A percentile compares a stretch with the other conserved stretches of the same genome.
Evolutionary conservation across 31 red algal species (phyloP).

Genomic region (Endocladia muricata): DNA sequence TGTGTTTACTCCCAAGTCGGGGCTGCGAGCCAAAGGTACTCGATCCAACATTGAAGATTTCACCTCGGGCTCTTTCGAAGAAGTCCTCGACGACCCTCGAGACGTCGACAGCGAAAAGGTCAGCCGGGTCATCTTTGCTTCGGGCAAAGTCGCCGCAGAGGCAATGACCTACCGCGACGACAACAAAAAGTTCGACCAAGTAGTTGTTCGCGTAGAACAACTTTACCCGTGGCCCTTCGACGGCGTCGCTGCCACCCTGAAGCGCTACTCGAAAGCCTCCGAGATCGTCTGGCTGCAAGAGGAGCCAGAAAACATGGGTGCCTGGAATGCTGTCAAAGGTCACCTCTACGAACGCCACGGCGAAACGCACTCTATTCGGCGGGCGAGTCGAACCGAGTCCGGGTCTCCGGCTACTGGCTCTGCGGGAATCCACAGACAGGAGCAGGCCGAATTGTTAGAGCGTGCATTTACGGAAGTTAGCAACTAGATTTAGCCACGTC

Average conservation of each 20-base stretch:
- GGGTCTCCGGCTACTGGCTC: background rate
- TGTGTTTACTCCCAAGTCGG: conserved; percentile 58
- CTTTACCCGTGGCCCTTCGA: background rate
- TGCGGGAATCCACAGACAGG: background rate
- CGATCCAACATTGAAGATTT: background rate
- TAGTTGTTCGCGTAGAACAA: background rate
- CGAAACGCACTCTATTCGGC: background rate
- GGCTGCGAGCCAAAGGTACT: background rate
- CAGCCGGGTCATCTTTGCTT: background rate
- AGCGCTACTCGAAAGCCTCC: background rate
- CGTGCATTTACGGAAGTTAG: background rate
- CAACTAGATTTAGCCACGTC: background rate
- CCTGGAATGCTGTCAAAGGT: background rate
- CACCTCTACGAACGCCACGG: background rate
- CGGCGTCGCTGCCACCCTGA: background rate
- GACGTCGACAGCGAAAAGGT: background rate
- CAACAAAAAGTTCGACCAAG: background rate
- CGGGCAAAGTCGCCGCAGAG: background rate
- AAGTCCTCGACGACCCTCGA: background rate
- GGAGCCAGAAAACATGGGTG: conserved; percentile 2
- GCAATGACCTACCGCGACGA: background rate
- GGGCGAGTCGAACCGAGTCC: background rate
- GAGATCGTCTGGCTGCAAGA: background rate
- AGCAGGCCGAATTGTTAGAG: background rate
- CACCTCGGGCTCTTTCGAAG: background rate